A percentile compares a stretch with the other conserved stretches of the same genome.
Evolutionary conservation across 345 rosid genomes (phyloP).

Genomic region (Syzygium grande): DNA sequence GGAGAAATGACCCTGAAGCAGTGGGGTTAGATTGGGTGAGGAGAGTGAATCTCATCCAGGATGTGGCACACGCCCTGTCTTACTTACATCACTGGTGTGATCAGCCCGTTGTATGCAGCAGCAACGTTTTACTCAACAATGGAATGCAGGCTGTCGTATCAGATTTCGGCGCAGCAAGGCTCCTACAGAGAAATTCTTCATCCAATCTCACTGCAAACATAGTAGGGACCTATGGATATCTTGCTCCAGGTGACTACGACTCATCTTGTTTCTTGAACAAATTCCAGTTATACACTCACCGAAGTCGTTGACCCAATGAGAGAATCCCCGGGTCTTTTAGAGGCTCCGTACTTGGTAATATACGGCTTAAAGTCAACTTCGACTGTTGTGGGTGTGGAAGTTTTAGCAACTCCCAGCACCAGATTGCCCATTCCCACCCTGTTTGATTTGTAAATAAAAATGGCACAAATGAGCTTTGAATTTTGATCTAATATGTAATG

Average conservation of each 20-base stretch:
- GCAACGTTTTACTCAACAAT: conserved; percentile 6
- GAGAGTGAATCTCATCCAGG: neutral
- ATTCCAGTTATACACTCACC: too few relatives aligned
- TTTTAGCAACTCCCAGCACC: too few relatives aligned
- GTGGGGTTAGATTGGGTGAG: conserved; percentile 5
- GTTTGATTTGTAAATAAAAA: too few relatives aligned
- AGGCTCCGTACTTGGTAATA: too few relatives aligned
- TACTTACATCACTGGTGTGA: conserved; percentile 9
- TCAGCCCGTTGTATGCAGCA: conserved; percentile 8
- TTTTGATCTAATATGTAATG: too few relatives aligned
- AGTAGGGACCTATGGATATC: conserved; percentile 14
- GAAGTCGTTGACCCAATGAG: too few relatives aligned
- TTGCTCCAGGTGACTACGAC: conserved; percentile 5
- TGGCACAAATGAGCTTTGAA: too few relatives aligned
- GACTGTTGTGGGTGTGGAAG: too few relatives aligned
- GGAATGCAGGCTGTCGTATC: conserved; percentile 2
- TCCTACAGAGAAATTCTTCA: conserved; percentile 1
- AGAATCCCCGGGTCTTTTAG: too few relatives aligned
- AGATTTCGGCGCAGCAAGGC: conserved; percentile 6
- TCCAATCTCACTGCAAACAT: conserved; percentile 1
- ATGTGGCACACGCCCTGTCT: conserved; percentile 1
- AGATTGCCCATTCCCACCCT: too few relatives aligned
- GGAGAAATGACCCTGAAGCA: neutral
- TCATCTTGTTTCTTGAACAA: too few relatives aligned
- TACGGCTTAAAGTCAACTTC: too few relatives aligned